Conservation (phyloP, 2,329 filamentous ascomycete genomes). For the Neophaeococcomyces aloes region DNA sequence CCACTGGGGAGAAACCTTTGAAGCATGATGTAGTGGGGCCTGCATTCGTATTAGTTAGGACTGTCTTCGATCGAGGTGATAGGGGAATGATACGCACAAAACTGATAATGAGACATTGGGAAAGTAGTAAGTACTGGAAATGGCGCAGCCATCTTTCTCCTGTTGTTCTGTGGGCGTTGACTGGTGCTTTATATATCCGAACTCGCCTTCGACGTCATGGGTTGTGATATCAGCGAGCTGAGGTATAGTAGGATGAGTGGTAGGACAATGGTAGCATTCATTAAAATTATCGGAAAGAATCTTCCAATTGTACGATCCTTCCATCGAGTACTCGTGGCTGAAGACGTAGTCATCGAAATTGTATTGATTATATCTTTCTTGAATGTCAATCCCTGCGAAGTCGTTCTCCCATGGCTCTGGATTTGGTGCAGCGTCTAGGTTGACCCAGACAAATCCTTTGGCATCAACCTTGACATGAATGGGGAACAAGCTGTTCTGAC, state of each 20-base stretch:
- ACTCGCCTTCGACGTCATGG: conserved; percentile 43
- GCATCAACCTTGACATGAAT: conserved; percentile 18
- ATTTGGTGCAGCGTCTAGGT: conserved; percentile 13
- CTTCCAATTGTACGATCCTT: conserved; percentile 22
- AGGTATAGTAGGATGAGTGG: conserved; percentile 47
- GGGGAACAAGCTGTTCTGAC: conserved; percentile 44
- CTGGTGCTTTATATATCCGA: conserved; percentile 46
- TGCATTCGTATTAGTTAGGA: no score
- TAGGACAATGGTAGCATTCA: conserved; percentile 47
- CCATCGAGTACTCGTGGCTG: conserved; percentile 28
- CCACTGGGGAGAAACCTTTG: conserved; percentile 50
- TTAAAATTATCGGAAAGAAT: conserved; percentile 21
- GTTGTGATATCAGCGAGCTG: conserved; percentile 44
- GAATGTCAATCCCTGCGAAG: conserved; percentile 30
- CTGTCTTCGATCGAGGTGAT: no score
- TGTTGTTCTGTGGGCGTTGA: conserved; percentile 27
- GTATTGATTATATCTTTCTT: conserved; percentile 38
- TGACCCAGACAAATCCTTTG: conserved; percentile 20
- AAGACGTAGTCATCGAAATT: conserved; percentile 46
- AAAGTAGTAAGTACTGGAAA: conserved; percentile 19
- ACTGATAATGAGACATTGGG: conserved; percentile 19
- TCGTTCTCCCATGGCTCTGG: conserved; percentile 17
- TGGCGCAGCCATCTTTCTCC: conserved; percentile 9
- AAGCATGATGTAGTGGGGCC: conserved; percentile 54
- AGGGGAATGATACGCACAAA: conserved; percentile 13